These are phyloP conservation scores for Thamnidium elegans DNA, from an alignment of 192 early-diverging fungal species.

Conservation along the genomic window DNA sequence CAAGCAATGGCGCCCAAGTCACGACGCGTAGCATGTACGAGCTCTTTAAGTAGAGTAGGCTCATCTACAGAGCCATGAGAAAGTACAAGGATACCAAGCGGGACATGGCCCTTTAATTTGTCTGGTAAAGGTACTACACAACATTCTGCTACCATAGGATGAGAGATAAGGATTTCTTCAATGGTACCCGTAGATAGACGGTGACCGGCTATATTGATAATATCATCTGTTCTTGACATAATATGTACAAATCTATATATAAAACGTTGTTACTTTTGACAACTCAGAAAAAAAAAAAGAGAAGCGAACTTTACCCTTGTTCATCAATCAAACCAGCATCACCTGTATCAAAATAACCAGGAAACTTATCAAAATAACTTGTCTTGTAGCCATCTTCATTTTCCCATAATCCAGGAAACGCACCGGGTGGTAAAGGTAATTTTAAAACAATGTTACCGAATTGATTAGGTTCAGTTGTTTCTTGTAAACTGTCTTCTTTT, in stretches of 20 bases:
- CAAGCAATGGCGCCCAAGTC: constrained; percentile 83
- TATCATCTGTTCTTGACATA: constrained; percentile 69
- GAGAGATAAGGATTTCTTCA: constrained; percentile 70
- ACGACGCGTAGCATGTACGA: constrained; percentile 58
- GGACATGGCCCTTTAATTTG: constrained; percentile 65
- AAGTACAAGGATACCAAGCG: constrained; percentile 60
- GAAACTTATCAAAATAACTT: constrained; percentile 73
- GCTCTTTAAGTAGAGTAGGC: constrained; percentile 41
- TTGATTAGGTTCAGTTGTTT: constrained; percentile 48
- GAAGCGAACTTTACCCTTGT: constrained; percentile 52
- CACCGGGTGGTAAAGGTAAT: constrained; percentile 77
- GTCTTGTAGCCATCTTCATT: constrained; percentile 69
- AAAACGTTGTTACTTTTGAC: not conserved
- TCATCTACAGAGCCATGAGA: constrained; percentile 11
- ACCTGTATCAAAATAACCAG: constrained; percentile 80
- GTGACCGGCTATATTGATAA: constrained; percentile 85
- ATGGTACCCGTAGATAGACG: constrained; percentile 77
- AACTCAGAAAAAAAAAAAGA: constrained; percentile 8
- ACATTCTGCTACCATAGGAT: constrained; percentile 63
- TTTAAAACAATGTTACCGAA: constrained; percentile 78
- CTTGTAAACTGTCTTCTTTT: constrained; percentile 43
- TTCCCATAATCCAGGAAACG: constrained; percentile 76
- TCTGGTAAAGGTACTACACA: constrained; percentile 68
- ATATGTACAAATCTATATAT: constrained; percentile 55
- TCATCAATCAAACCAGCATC: constrained; percentile 79